Percentiles rank a stretch among this genome's conserved stretches.
These are phyloP conservation scores for Phytophthora quininea DNA, from an alignment of 352 stramenopile genomes.

Conservation along the genomic window DNA sequence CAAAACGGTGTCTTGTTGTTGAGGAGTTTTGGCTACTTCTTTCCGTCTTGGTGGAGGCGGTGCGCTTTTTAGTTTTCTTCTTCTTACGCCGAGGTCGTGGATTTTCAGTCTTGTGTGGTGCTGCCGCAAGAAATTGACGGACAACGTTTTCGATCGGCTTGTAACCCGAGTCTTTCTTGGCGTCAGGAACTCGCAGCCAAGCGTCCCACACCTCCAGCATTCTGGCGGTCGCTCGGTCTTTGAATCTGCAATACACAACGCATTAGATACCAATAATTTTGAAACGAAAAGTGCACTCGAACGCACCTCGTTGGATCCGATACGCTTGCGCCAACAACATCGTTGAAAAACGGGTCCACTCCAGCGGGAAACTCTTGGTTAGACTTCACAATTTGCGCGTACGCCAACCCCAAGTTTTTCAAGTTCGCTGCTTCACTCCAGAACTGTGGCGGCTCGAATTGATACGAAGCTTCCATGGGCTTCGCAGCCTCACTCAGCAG, in stretches of 20 bases:
- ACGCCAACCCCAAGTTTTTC: conserved; percentile 95
- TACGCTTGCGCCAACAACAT: conserved; percentile 44
- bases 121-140: conserved; percentile 44
- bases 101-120: neutral
- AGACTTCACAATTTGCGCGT: conserved; percentile 93
- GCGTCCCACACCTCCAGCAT: conserved; percentile 77
- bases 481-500: conserved; percentile 76
- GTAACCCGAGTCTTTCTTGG: conserved; percentile 54
- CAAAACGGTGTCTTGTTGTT: neutral
- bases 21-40: neutral
- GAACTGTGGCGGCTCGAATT: conserved; percentile 74
- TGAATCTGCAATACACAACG: conserved; percentile 41
- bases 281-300: neutral
- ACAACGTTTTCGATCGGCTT: conserved; percentile 58
- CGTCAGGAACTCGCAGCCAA: conserved; percentile 61
- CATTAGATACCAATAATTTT: neutral
- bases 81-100: conserved; percentile 16
- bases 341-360: conserved; percentile 61
- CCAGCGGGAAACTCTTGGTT: conserved; percentile 46
- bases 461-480: conserved; percentile 68
- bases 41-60: conserved; percentile 4
- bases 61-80: conserved; percentile 21
- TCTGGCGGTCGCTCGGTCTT: conserved; percentile 63
- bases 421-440: conserved; percentile 64
- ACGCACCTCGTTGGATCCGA: conserved; percentile 45